phyloP scores from a whole-genome alignment of 2,329 filamentous ascomycete species.

The Fusarium neocosmosporiellum region DNA sequence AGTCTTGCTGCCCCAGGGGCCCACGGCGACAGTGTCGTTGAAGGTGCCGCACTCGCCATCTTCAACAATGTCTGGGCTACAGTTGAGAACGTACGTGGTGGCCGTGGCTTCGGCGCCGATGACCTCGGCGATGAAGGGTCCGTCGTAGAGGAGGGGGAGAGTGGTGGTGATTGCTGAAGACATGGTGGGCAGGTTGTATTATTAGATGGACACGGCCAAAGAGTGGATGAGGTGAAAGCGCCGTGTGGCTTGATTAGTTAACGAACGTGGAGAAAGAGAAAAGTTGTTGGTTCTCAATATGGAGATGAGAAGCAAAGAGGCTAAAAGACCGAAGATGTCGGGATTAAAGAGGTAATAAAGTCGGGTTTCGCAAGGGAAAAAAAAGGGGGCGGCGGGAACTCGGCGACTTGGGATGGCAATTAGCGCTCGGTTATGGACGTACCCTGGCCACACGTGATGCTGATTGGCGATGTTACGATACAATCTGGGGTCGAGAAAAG shows the following conservation, averaged over 20 bases:
- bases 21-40: constrained; percentile 13
- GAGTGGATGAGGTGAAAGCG: not conserved
- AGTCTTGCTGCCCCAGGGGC: constrained; percentile 26
- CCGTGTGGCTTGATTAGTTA: not conserved
- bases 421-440: not conserved
- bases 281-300: not conserved
- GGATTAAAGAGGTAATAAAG: not conserved
- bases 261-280: not conserved
- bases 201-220: not conserved
- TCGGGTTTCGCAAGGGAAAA: not conserved
- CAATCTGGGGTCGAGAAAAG: not conserved
- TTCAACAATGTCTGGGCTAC: not conserved
- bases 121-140: constrained; percentile 5
- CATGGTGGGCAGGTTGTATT: not conserved
- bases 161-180: not conserved
- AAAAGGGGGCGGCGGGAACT: not conserved
- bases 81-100: not conserved
- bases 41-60: constrained; percentile 12
- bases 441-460: not conserved
- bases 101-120: not conserved
- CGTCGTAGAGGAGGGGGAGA: not conserved
- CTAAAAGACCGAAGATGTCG: not conserved
- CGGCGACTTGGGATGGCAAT: not conserved
- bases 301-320: not conserved
- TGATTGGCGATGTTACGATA: not conserved